Conservation (phyloP, 257 asterid genomes). For the Thymus quinquecostatus region DNA sequence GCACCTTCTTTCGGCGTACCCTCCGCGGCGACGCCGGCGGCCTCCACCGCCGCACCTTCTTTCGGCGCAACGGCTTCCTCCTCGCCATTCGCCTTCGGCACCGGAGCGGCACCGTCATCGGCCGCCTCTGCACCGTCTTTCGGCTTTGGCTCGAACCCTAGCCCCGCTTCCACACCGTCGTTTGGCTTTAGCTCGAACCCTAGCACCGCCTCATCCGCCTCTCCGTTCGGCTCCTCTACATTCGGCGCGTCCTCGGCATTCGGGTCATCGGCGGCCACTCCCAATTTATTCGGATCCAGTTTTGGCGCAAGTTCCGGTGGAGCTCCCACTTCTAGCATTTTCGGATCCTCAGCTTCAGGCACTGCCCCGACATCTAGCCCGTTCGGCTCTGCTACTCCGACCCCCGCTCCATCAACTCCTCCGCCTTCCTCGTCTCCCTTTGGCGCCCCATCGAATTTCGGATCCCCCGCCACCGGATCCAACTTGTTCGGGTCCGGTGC, state of each 20-base stretch:
- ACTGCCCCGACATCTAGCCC: slow-evolving; percentile 31
- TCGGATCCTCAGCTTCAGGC: slow-evolving; percentile 44
- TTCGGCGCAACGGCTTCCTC: slow-evolving; percentile 44
- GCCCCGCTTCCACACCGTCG: slow-evolving; percentile 46
- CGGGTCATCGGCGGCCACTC: slow-evolving; percentile 28
- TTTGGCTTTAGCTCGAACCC: slow-evolving; percentile 46
- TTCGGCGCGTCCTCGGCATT: slow-evolving; percentile 30
- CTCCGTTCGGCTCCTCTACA: slow-evolving; percentile 26
- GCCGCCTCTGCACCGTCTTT: slow-evolving; percentile 37
- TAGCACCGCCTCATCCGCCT: slow-evolving; percentile 19
- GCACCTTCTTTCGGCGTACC: slow-evolving; percentile 49
- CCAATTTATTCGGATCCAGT: slow-evolving; percentile 8
- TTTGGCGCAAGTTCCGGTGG: slow-evolving; percentile 32
- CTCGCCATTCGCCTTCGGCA: slow-evolving; percentile 26
- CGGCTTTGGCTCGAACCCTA: slow-evolving; percentile 45
- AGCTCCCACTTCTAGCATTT: slow-evolving; percentile 33
- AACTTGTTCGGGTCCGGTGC: slow-evolving; percentile 46
- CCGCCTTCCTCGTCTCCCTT: slow-evolving; percentile 46
- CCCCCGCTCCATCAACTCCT: slow-evolving; percentile 31
- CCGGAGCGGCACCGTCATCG: slow-evolving; percentile 26
- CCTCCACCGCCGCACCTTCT: slow-evolving; percentile 42
- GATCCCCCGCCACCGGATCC: slow-evolving; percentile 48
- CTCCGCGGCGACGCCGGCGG: slow-evolving; percentile 35
- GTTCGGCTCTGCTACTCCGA: slow-evolving; percentile 33
- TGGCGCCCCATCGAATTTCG: slow-evolving; percentile 39